These are phyloP conservation scores for Nakaseomyces bracarensis DNA, from an alignment of 1,139 yeast genomes.

Conservation along the genomic window DNA sequence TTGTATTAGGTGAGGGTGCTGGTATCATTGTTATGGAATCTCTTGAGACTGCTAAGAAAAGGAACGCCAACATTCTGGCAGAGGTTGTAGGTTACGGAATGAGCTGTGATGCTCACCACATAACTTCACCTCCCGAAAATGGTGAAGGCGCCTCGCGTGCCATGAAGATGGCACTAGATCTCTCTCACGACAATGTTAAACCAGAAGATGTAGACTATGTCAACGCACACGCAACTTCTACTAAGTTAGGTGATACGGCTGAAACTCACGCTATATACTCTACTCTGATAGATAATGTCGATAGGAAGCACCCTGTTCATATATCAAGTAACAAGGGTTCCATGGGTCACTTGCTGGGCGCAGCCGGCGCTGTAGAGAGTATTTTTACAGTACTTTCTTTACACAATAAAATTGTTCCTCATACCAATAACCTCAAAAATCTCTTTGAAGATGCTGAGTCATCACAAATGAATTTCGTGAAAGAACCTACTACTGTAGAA, in stretches of 20 bases:
- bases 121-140: conserved; percentile 77
- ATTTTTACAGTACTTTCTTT: conserved; percentile 69
- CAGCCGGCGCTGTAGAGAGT: conserved; percentile 92
- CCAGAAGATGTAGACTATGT: conserved; percentile 57
- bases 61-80: conserved; percentile 67
- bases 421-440: conserved; percentile 61
- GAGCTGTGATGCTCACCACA: conserved; percentile 87
- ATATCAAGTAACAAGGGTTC: conserved; percentile 87
- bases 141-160: conserved; percentile 84
- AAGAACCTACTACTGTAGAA: conserved; percentile 34
- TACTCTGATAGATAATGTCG: conserved; percentile 34
- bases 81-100: conserved; percentile 83
- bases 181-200: conserved; percentile 35
- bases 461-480: conserved; percentile 55
- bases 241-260: conserved; percentile 79
- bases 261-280: conserved; percentile 68
- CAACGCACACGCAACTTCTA: conserved; percentile 97
- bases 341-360: conserved; percentile 89
- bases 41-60: conserved; percentile 59
- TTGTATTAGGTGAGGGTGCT: conserved; percentile 89
- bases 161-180: conserved; percentile 64
- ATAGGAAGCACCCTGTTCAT: conserved; percentile 32
- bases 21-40: conserved; percentile 74
- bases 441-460: conserved; percentile 39
- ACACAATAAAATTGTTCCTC: conserved; percentile 54